Conservation (phyloP, 768 basidiomycete genomes). For the Russula foetens region DNA sequence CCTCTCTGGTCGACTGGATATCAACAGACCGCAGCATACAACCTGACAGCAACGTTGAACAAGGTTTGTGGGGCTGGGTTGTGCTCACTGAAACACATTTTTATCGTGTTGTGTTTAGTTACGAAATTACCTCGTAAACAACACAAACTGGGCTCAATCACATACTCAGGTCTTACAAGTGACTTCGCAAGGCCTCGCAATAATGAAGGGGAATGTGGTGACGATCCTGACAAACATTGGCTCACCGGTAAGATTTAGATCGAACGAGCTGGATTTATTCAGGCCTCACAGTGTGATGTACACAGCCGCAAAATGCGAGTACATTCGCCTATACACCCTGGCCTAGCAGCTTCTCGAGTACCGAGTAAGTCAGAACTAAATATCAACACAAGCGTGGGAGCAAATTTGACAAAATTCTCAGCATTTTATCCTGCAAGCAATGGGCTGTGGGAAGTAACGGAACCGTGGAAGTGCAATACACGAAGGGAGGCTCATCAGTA, state of each 20-base stretch:
- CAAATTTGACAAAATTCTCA: conserved; percentile 23
- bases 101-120: conserved; percentile 31
- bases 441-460: conserved; percentile 62
- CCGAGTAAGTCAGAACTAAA: conserved; percentile 42
- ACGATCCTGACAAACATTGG: conserved; percentile 65
- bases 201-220: conserved; percentile 57
- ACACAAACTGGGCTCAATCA: conserved; percentile 42
- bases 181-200: conserved; percentile 44
- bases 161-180: conserved; percentile 43
- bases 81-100: neutral
- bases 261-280: neutral
- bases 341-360: conserved; percentile 37
- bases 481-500: conserved; percentile 50
- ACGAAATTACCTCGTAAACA: conserved; percentile 56
- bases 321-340: conserved; percentile 54
- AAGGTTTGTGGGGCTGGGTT: conserved; percentile 28
- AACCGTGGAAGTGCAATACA: conserved; percentile 53
- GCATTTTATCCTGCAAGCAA: conserved; percentile 57
- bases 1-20: conserved; percentile 68
- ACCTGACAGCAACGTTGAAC: conserved; percentile 54
- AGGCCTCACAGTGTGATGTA: neutral
- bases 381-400: neutral
- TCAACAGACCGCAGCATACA: conserved; percentile 46
- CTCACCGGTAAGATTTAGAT: conserved; percentile 44
- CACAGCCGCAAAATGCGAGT: conserved; percentile 48